Conservation (phyloP, 441 rosid species). For the Francoa sonchifolia region DNA sequence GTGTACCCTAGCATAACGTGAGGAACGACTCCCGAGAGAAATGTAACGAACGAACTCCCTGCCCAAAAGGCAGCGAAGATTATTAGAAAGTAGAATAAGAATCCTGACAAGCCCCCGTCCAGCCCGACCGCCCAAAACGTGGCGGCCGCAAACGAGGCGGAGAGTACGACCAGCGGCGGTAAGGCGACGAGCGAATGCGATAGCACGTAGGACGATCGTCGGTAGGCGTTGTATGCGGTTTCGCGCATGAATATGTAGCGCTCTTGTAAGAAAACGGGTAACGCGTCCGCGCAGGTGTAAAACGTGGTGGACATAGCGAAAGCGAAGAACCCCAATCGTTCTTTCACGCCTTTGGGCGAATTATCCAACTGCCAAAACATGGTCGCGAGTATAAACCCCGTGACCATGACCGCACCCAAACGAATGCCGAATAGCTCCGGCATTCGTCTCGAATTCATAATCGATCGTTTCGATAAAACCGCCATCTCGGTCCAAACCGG, state of each 20-base stretch:
- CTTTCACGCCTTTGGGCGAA: slow-evolving; percentile 12
- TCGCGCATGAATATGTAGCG: slow-evolving; percentile 13
- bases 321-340: slow-evolving; percentile 12
- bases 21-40: slow-evolving; percentile 11
- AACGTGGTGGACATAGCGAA: slow-evolving; percentile 13
- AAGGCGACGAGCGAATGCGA: slow-evolving; percentile 10
- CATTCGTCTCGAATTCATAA: slow-evolving; percentile 8
- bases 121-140: slow-evolving; percentile 12
- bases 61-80: slow-evolving; percentile 12
- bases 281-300: slow-evolving; percentile 13
- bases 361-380: slow-evolving; percentile 12
- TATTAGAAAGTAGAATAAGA: slow-evolving; percentile 10
- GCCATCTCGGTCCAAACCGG: slow-evolving; percentile 12
- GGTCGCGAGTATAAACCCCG: slow-evolving; percentile 12
- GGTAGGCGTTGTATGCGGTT: slow-evolving; percentile 11
- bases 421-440: slow-evolving; percentile 14
- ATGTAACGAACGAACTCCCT: slow-evolving; percentile 11
- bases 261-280: slow-evolving; percentile 14
- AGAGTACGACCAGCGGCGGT: slow-evolving; percentile 9
- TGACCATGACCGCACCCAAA: slow-evolving; percentile 11
- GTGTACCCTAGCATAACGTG: slow-evolving; percentile 14
- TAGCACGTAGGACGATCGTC: slow-evolving; percentile 10
- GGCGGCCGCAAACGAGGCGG: slow-evolving; percentile 8
- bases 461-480: slow-evolving; percentile 9
- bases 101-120: slow-evolving; percentile 7